These are phyloP conservation scores for barrel medic (Medicago truncatula) DNA, from an alignment of 306 rosid genomes.

Conservation along the genomic window MtrunA17r5.0-ANR NC_053047.1:15221001-15221500, in stretches of 20 bases:
- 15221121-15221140: conserved; percentile 43
- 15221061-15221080: conserved; percentile 24
- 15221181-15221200: background rate
- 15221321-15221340: conserved; percentile 50
- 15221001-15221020: conserved; percentile 28
- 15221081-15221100: conserved; percentile 72
- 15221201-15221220: conserved; percentile 13
- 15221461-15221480: too few relatives aligned
- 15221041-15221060: conserved; percentile 2
- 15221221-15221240: background rate
- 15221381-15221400: background rate
- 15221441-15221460: background rate
- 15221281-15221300: conserved; percentile 64
- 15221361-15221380: conserved; percentile 43
- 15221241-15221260: background rate
- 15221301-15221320: conserved; percentile 49
- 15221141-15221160: conserved; percentile 51
- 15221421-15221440: conserved; percentile 24
- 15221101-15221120: conserved; percentile 43
- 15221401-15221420: conserved; percentile 16
- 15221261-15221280: conserved; percentile 60
- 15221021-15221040: conserved; percentile 9
- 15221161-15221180: conserved; percentile 61
- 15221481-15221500: too few relatives aligned
- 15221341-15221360: conserved; percentile 44